Conservation (phyloP, 2,329 filamentous ascomycete genomes). For the Biscogniauxia marginata region DNA sequence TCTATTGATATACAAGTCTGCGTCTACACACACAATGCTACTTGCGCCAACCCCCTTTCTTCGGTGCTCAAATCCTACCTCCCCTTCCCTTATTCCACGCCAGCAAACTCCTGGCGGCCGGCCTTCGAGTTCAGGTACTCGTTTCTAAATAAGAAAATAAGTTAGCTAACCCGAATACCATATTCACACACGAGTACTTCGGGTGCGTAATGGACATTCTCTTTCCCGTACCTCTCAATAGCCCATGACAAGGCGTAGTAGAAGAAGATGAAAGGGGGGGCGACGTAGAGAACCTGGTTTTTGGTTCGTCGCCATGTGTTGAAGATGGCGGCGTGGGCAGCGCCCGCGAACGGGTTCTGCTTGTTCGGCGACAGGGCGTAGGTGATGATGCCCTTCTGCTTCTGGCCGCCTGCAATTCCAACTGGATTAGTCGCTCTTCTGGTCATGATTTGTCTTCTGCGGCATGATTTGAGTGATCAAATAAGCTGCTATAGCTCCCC, state of each 20-base stretch:
- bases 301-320: slow-evolving; percentile 89
- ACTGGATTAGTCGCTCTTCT: slow-evolving; percentile 24
- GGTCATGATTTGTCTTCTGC: neutral
- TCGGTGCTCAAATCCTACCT: slow-evolving; percentile 2
- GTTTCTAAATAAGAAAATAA: slow-evolving; percentile 21
- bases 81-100: slow-evolving; percentile 19
- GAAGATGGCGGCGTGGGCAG: slow-evolving; percentile 81
- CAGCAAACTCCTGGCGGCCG: slow-evolving; percentile 29
- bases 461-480: too few species aligned
- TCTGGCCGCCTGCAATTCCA: slow-evolving; percentile 47
- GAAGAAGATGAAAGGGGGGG: slow-evolving; percentile 72
- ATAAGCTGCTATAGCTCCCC: too few species aligned
- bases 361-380: slow-evolving; percentile 85
- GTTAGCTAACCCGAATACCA: slow-evolving; percentile 4
- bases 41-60: neutral
- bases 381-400: slow-evolving; percentile 62
- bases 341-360: slow-evolving; percentile 81
- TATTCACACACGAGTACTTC: too few species aligned
- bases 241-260: slow-evolving; percentile 92
- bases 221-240: slow-evolving; percentile 68
- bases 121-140: slow-evolving; percentile 34
- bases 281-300: slow-evolving; percentile 84
- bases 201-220: too few species aligned
- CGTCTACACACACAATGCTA: slow-evolving; percentile 24
- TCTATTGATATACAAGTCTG: slow-evolving; percentile 32